These are phyloP conservation scores for Ambrosiella cleistominuta DNA, from an alignment of 2,329 filamentous ascomycete genomes.

Conservation along the genomic window DNA sequence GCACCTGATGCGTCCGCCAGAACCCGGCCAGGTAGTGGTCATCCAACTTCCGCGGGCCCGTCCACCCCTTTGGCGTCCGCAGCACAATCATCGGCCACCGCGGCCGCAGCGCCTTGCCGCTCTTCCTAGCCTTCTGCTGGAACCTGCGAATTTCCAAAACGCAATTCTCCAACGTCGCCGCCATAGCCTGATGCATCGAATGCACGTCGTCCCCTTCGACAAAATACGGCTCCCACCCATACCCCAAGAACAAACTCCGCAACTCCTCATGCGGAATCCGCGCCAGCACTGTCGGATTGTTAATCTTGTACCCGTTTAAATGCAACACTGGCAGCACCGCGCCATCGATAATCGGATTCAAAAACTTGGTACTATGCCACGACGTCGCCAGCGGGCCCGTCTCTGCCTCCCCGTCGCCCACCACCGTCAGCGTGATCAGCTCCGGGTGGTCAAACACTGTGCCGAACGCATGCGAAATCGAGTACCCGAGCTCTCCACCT, in stretches of 20 bases:
- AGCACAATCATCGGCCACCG: slow-evolving; percentile 67
- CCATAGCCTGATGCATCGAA: slow-evolving; percentile 70
- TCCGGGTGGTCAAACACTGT: slow-evolving; percentile 59
- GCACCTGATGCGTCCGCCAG: slow-evolving; percentile 65
- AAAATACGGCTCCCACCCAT: slow-evolving; percentile 66
- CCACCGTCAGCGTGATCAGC: slow-evolving; percentile 59
- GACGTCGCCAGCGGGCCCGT: slow-evolving; percentile 62
- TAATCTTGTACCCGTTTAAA: slow-evolving; percentile 74
- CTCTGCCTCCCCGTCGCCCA: slow-evolving; percentile 68
- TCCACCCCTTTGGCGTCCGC: slow-evolving; percentile 66
- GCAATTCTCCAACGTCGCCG: slow-evolving; percentile 55
- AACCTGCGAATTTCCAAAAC: slow-evolving; percentile 49
- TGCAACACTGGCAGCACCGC: slow-evolving; percentile 63
- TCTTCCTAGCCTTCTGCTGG: slow-evolving; percentile 55
- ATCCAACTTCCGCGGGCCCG: slow-evolving; percentile 52
- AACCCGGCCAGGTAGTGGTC: slow-evolving; percentile 57
- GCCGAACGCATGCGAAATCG: slow-evolving; percentile 62
- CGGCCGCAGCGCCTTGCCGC: slow-evolving; percentile 50
- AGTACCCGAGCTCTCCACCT: slow-evolving; percentile 68
- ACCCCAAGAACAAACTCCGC: slow-evolving; percentile 49
- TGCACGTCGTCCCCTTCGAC: slow-evolving; percentile 59
- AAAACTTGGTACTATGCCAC: slow-evolving; percentile 70
- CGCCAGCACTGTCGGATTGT: slow-evolving; percentile 58
- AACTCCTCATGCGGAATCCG: slow-evolving; percentile 60
- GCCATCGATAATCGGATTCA: slow-evolving; percentile 62